Evolutionary conservation across 2,329 filamentous ascomycete species (phyloP), one percentile per base, ranked within the genome.

Genomic region (Aspergillus fijiensis): DNA sequence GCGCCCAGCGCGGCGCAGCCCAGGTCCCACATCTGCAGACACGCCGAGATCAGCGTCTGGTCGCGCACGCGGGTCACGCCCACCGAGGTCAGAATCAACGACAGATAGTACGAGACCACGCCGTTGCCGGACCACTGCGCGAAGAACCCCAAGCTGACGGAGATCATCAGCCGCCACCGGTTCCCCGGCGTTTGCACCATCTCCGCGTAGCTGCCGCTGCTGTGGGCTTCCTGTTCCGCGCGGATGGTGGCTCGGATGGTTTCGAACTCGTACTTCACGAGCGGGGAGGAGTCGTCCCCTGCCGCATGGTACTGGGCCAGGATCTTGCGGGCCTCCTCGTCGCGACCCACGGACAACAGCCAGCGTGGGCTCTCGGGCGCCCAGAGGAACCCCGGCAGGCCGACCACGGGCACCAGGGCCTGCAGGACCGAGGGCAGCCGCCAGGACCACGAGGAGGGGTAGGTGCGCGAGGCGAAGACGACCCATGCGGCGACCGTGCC

Each of bases 41-140:
- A 64, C 19, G 49, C 63, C 1, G 56, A 61, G 16, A 67, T 66
- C 10, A 66, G 60, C 0, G 63, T 60, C 50, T 67, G 65, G 33
- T 65, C 54, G 12, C 51, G 45, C 4, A 54, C 56, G 7, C 25
- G 29, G 9, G 64, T 69, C n/a, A 71, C 61, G 4, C 69, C 69
- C 6, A 70, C 63, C 0, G 59, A 59, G 10, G 60, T 55, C 14
- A 69, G 51, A 1, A 66, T 66, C 14, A 59, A 61, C 11, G 60
- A 47, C 5, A 65, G 50, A 31, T 67, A 70, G 55, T 66, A 67
- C 14, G 61, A 57, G 21, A 68, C 61, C 14, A 67, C 66, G 47
- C 70, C 71, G 48, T 70, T 70, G 33, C 69, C 69, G n/a, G 63
- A 62, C 69, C 69, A 70, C 39, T 70, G 65, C 2, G 61, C 53